phyloP scores from a whole-genome alignment of 2,329 filamentous ascomycete genomes.

The Berkeleyomyces rouxiae region DNA sequence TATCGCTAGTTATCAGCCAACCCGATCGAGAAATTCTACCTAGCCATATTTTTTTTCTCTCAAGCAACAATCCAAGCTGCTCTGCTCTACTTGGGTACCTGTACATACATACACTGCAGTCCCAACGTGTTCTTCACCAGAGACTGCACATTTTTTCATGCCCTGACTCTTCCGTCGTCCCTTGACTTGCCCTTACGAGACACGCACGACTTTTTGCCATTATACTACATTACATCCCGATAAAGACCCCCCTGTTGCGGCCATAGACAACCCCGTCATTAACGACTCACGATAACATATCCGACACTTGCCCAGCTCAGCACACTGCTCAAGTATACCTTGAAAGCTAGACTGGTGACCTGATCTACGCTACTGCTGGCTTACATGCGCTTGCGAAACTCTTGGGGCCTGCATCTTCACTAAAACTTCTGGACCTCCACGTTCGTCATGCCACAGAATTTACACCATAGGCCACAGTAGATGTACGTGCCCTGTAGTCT shows the following conservation, averaged over 20 bases:
- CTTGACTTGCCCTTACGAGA: neutral
- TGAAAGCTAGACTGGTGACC: no score
- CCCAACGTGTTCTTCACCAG: neutral
- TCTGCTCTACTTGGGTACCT: neutral
- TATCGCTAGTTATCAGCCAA: neutral
- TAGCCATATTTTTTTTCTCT: neutral
- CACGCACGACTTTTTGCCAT: neutral
- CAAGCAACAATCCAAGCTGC: neutral
- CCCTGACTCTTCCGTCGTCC: neutral
- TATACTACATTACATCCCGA: neutral
- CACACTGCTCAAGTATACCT: neutral
- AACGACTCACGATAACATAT: neutral
- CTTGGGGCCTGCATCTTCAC: neutral
- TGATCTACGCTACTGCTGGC: no score
- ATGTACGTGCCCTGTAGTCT: neutral
- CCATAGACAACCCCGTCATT: neutral
- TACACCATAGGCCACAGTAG: constrained; percentile 1
- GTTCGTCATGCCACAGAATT: neutral
- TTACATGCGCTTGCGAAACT: no score
- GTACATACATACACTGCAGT: neutral
- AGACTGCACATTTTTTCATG: neutral
- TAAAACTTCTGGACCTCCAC: neutral
- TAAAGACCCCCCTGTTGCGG: neutral
- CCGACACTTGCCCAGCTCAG: neutral
- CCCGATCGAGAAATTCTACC: neutral